These are phyloP conservation scores for Vinca minor DNA, from an alignment of 257 asterid genomes.

Conservation along the genomic window DNA sequence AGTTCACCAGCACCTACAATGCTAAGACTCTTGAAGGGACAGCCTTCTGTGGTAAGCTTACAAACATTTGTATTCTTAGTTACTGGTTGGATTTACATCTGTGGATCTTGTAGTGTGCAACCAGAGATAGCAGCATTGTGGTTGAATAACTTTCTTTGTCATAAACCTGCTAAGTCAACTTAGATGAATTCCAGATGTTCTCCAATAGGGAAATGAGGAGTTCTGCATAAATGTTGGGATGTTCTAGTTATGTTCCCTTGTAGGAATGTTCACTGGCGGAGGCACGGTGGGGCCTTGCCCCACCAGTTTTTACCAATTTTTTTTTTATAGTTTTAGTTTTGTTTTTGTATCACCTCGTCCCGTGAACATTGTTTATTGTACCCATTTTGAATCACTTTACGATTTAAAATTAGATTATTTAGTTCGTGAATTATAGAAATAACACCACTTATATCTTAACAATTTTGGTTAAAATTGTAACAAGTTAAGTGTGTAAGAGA, in stretches of 20 bases:
- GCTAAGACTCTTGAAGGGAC: conserved; percentile 82
- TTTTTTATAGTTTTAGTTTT: too few species aligned
- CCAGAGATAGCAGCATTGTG: background rate
- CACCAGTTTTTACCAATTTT: too few species aligned
- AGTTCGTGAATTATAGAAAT: too few species aligned
- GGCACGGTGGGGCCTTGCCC: too few species aligned
- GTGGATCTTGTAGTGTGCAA: background rate
- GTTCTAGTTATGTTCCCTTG: background rate
- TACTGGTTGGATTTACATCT: background rate
- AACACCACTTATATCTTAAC: too few species aligned
- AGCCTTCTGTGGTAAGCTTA: conserved; percentile 71
- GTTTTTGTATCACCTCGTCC: too few species aligned
- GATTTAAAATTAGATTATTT: too few species aligned
- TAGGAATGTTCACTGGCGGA: too few species aligned
- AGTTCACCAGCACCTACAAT: conserved; percentile 82
- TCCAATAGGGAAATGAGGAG: background rate
- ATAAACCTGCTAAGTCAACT: background rate
- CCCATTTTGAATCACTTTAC: too few species aligned
- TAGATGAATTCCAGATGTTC: background rate
- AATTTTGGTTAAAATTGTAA: too few species aligned
- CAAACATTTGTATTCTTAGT: conserved; percentile 4
- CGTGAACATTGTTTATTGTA: too few species aligned
- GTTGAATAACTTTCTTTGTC: background rate
- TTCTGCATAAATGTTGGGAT: background rate
- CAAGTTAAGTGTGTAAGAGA: too few species aligned